These are phyloP conservation scores for Elongisporangium undulatum DNA, from an alignment of 352 stramenopile species.

Conservation along the genomic window DNA sequence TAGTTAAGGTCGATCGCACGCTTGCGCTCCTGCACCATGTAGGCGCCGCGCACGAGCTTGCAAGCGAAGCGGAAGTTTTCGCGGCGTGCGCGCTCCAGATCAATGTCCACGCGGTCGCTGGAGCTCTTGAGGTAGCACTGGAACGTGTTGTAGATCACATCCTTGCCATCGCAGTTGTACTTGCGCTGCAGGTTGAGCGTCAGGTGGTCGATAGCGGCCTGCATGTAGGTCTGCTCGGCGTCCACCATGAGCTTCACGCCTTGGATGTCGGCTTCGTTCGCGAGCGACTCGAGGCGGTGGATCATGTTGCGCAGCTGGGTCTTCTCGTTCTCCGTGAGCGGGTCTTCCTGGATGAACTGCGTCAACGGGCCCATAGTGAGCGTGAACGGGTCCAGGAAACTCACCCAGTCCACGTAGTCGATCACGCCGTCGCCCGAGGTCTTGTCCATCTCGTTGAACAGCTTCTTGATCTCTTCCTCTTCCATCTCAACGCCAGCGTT, in stretches of 20 bases:
- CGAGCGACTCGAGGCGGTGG: constrained; percentile 69
- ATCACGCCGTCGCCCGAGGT: constrained; percentile 68
- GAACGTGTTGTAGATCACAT: constrained; percentile 97
- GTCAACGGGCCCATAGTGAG: constrained; percentile 86
- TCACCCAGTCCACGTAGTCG: constrained; percentile 96
- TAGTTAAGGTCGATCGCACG: constrained; percentile 77
- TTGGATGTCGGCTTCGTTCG: constrained; percentile 54
- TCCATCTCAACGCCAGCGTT: constrained; percentile 63
- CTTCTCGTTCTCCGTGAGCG: constrained; percentile 85
- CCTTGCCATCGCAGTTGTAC: constrained; percentile 84
- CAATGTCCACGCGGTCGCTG: constrained; percentile 81
- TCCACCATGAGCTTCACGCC: constrained; percentile 96
- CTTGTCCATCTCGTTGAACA: constrained; percentile 65
- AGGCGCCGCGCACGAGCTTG: constrained; percentile 97
- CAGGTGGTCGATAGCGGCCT: constrained; percentile 97
- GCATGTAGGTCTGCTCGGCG: constrained; percentile 97
- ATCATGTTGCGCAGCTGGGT: constrained; percentile 91
- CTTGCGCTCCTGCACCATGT: constrained; percentile 97
- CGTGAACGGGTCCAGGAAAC: constrained; percentile 89
- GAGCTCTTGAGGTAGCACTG: constrained; percentile 98
- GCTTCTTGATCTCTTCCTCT: constrained; percentile 56
- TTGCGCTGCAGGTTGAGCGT: constrained; percentile 80
- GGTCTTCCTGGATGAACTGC: constrained; percentile 80
- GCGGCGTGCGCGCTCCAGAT: constrained; percentile 90
- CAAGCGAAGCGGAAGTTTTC: constrained; percentile 93